These are phyloP conservation scores for Trichoderma aggressivum DNA, from an alignment of 2,329 filamentous ascomycete genomes.

Conservation along the genomic window DNA sequence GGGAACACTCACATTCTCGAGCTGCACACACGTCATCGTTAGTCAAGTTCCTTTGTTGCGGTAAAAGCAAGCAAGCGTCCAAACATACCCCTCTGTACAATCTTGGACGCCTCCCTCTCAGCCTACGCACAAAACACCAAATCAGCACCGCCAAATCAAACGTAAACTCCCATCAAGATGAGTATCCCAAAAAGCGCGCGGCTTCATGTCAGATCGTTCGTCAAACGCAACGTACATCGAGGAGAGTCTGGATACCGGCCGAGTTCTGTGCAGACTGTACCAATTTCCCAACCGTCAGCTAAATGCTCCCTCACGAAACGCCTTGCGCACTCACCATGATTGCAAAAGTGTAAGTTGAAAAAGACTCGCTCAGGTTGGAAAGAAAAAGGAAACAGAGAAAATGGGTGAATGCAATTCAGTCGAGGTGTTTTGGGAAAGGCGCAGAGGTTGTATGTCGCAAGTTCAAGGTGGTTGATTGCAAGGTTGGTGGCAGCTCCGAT, in stretches of 20 bases:
- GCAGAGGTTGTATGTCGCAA: not conserved
- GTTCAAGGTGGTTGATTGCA: not conserved
- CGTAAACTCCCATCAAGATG: not conserved
- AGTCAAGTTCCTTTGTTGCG: not conserved
- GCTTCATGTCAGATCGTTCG: not conserved
- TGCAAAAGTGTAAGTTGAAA: not conserved
- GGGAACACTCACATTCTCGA: conserved; percentile 73
- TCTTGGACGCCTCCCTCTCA: conserved; percentile 97
- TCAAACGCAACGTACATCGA: conserved; percentile 79
- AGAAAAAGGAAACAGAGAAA: not conserved
- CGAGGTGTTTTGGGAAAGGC: not conserved
- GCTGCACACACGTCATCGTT: conserved; percentile 46
- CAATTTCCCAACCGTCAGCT: conserved; percentile 9
- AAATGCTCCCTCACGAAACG: not conserved
- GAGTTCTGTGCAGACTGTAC: conserved; percentile 94
- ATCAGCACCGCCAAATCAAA: conserved; percentile 10
- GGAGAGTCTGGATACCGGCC: conserved; percentile 94
- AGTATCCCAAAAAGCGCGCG: not conserved
- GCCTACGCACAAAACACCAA: conserved; percentile 55
- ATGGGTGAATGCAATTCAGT: not conserved
- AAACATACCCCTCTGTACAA: conserved; percentile 84
- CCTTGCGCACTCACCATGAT: conserved; percentile 5
- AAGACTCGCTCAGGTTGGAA: not conserved
- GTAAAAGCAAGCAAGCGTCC: not conserved
- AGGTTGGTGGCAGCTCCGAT: not conserved